Percentiles rank a stretch among this genome's conserved stretches.
phyloP scores from a whole-genome alignment of 352 stramenopile species.

The Pythium rhizo-oryzae region DNA sequence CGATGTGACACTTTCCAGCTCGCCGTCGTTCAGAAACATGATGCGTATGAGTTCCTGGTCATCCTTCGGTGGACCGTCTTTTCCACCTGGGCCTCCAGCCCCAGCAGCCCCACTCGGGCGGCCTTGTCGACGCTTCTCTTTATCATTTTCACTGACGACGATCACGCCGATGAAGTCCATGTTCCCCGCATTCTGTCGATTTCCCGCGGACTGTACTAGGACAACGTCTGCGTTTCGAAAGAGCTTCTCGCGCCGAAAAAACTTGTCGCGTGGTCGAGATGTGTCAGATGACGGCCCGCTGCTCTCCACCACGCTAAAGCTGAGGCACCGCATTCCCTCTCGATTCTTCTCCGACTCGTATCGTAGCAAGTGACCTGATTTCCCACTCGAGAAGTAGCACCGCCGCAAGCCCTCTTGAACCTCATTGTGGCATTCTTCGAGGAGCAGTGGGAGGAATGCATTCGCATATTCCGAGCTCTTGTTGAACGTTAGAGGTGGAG shows the following conservation, averaged over 20 bases:
- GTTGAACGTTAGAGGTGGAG: constrained; percentile 62
- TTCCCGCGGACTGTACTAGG: constrained; percentile 48
- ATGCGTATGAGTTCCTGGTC: constrained; percentile 75
- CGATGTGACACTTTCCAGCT: constrained; percentile 69
- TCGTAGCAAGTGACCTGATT: constrained; percentile 62
- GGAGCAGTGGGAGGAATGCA: constrained; percentile 75
- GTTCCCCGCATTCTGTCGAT: constrained; percentile 38
- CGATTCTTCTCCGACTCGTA: constrained; percentile 82
- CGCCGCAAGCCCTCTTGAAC: constrained; percentile 69
- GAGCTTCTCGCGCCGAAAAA: constrained; percentile 44
- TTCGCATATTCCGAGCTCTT: constrained; percentile 76
- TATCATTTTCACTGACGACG: constrained; percentile 75
- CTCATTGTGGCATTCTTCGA: constrained; percentile 87
- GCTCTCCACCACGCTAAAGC: constrained; percentile 66
- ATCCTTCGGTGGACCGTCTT: constrained; percentile 38
- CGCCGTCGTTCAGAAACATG: constrained; percentile 80
- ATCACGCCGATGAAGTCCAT: constrained; percentile 76
- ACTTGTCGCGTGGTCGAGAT: constrained; percentile 32
- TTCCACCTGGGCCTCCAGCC: constrained; percentile 17
- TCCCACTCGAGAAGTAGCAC: constrained; percentile 34
- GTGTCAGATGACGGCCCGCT: constrained; percentile 29
- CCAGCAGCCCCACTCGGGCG: constrained; percentile 13
- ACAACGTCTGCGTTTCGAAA: constrained; percentile 85
- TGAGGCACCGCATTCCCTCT: constrained; percentile 84
- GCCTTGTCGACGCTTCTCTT: constrained; percentile 50